Percentiles rank a stretch among this genome's conserved stretches.
phyloP scores from a whole-genome alignment of 768 basidiomycete genomes.

The Brasilioporus rufonigricans region DNA sequence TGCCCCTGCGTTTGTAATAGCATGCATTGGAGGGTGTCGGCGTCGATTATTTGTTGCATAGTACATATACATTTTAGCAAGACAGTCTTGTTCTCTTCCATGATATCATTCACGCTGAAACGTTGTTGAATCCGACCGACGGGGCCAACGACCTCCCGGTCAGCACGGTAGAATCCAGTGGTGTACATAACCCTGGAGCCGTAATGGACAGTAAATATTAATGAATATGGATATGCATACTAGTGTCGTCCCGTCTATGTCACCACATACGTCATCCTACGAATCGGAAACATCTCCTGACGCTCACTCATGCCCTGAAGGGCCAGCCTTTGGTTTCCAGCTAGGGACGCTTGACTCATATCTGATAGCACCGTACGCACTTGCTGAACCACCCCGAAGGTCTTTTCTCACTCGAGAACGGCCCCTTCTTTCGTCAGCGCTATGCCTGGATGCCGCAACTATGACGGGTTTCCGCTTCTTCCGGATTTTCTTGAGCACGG shows the following conservation, averaged over 20 bases:
- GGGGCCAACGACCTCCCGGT: not conserved
- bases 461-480: conserved; percentile 3
- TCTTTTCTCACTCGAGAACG: conserved; percentile 41
- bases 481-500: conserved; percentile 14
- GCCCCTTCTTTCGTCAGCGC: conserved; percentile 18
- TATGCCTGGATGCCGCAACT: conserved; percentile 5
- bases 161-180: not conserved
- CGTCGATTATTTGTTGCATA: not conserved
- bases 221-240: conserved; percentile 14
- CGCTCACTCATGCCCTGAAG: conserved; percentile 1
- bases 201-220: conserved; percentile 9
- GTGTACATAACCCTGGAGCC: not conserved
- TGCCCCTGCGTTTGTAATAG: not conserved
- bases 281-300: not conserved
- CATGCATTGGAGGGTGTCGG: not conserved
- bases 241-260: not conserved
- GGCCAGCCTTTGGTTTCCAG: conserved; percentile 3
- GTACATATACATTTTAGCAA: not conserved
- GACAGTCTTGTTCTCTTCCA: not conserved
- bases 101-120: not conserved
- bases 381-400: conserved; percentile 32
- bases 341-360: conserved; percentile 7
- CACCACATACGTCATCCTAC: not conserved
- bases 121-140: not conserved
- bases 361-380: conserved; percentile 16